Evolutionary conservation across 306 rosid species (phyloP).

Genomic region (Malus sylvestris): DNA sequence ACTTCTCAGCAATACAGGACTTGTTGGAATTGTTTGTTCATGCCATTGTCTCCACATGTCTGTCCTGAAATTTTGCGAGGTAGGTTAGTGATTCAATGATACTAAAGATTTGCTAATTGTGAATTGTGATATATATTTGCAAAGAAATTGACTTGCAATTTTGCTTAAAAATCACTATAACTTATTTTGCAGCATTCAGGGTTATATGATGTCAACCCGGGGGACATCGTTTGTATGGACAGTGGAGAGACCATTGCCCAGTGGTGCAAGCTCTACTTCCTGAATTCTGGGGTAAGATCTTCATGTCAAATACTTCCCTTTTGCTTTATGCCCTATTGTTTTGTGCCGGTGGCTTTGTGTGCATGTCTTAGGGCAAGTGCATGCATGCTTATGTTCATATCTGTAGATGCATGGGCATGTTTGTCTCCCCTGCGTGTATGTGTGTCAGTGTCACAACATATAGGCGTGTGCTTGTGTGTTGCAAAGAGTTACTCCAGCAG

Average conservation of each 20-base stretch:
- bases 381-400: background rate
- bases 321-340: conserved; percentile 2
- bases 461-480: background rate
- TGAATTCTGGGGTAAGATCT: conserved; percentile 48
- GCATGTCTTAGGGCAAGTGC: background rate
- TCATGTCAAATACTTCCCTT: conserved; percentile 2
- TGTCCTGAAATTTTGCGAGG: conserved; percentile 66
- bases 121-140: conserved; percentile 3
- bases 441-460: background rate
- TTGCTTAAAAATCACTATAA: conserved; percentile 7
- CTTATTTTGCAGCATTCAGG: conserved; percentile 56
- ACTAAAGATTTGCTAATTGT: conserved; percentile 3
- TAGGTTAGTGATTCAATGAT: conserved; percentile 8
- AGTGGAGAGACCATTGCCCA: conserved; percentile 54
- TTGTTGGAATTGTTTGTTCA: conserved; percentile 56
- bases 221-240: conserved; percentile 48
- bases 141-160: background rate
- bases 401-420: background rate
- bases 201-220: conserved; percentile 44
- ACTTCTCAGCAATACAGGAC: conserved; percentile 40
- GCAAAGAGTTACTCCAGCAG: background rate
- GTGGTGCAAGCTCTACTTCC: conserved; percentile 50
- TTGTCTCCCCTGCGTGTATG: background rate
- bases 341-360: background rate
- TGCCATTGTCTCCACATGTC: conserved; percentile 66